Base-by-base conservation (phyloP, 345 rosid genomes). In the Hibiscus mutabilis region DNA sequence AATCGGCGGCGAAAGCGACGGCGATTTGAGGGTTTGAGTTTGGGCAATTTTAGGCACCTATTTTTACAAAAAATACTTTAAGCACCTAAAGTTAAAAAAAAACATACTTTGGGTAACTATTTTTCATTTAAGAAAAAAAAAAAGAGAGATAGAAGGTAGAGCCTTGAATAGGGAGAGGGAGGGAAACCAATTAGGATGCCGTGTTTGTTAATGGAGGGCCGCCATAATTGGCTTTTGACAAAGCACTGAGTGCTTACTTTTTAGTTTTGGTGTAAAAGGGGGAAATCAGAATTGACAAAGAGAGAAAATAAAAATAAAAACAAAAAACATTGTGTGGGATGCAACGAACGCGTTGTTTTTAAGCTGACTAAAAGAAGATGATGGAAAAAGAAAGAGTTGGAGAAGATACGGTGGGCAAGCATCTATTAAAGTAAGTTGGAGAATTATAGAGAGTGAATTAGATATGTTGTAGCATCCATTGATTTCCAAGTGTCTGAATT, bases 311-410 rank as follows among this genome's bases (percentile, higher is more conserved):
- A 44, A 2, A 12, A 2, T 5, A 15, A 46, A 46, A 13, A 46
- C 11, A 12, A 46, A 46, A 46, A 46, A 3, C 51, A 29, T 71
- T 76, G 70, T 77, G 88, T 79, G 91, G 91, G 83, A 67, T 59
- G 74, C 60, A 79, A 76, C 66, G 88, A 83, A 84, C 72, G 97
- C 97, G 92, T 91, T 84, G 89, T 85, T 81, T 80, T 67, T 84
- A 91, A 86, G 97, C 97, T 79, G 89, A 85, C 84, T 79, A 52
- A 49, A 49, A 69, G 68, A 56, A 77, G 5, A 31, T 31, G 35
- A 75, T 68, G 77, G 71, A 74, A 68, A 46, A 70, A 70, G 81
- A 77, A 69, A 77, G 79, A 78, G 83, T 77, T 78, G 81, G 86
- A 85, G 87, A 74, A 81, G 86, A 88, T 81, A 83, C 77, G 86